phyloP scores from a whole-genome alignment of 1,139 yeast species.

The Debaryomycetaceae sp. region DNA sequence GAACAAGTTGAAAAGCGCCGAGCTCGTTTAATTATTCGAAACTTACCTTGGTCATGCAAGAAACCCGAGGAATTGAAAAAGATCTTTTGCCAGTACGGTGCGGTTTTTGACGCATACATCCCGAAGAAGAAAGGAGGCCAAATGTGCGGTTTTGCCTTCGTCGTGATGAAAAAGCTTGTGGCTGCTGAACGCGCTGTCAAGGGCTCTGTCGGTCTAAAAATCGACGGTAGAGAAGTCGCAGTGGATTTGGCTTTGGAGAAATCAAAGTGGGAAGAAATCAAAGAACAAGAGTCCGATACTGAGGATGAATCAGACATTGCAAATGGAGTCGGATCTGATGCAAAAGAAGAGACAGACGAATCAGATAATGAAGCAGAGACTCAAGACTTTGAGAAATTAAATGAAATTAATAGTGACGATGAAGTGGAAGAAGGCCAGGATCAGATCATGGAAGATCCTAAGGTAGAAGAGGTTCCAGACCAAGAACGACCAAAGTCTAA shows the following conservation, averaged over 20 bases:
- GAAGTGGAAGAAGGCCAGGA: slow-evolving; percentile 19
- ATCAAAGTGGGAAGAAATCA: slow-evolving; percentile 55
- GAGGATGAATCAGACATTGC: slow-evolving; percentile 16
- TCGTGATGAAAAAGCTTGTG: slow-evolving; percentile 71
- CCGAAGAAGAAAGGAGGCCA: slow-evolving; percentile 83
- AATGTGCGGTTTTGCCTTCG: slow-evolving; percentile 93
- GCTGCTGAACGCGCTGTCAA: slow-evolving; percentile 80
- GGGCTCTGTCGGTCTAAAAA: slow-evolving; percentile 60
- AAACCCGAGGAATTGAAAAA: slow-evolving; percentile 62
- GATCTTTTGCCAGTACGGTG: slow-evolving; percentile 68
- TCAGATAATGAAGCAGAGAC: slow-evolving; percentile 21
- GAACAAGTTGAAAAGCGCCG: slow-evolving; percentile 47
- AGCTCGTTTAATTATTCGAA: slow-evolving; percentile 80
- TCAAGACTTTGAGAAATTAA: slow-evolving; percentile 11
- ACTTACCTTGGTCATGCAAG: slow-evolving; percentile 93
- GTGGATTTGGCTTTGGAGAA: slow-evolving; percentile 92
- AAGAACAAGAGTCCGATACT: slow-evolving; percentile 25
- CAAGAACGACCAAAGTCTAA: slow-evolving; percentile 33
- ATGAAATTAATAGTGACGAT: slow-evolving; percentile 14
- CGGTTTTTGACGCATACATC: slow-evolving; percentile 79
- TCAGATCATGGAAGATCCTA: slow-evolving; percentile 8
- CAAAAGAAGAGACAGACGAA: slow-evolving; percentile 14
- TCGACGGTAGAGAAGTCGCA: slow-evolving; percentile 86
- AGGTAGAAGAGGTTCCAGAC: slow-evolving; percentile 21
- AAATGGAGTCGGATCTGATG: slow-evolving; percentile 14